A percentile compares a stretch with the other conserved stretches of the same genome.
These are phyloP conservation scores for Arthrobotrys iridis DNA, from an alignment of 2,329 filamentous ascomycete species.

Conservation along the genomic window DNA sequence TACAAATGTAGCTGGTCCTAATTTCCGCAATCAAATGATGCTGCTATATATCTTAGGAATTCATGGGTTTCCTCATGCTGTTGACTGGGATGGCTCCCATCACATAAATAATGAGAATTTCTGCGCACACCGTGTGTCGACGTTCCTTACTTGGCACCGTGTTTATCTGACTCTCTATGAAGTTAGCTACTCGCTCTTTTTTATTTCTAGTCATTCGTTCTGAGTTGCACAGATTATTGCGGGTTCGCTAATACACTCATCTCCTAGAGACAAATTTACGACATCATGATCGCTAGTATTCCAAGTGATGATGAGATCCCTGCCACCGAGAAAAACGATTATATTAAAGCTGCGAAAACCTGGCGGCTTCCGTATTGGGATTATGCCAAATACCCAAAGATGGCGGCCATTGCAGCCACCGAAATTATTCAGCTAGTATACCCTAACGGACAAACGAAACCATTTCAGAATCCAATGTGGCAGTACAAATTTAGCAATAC, in stretches of 20 bases:
- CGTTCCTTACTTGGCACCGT: constrained; percentile 59
- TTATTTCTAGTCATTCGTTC: background rate
- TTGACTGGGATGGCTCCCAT: too few species aligned
- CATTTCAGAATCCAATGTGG: background rate
- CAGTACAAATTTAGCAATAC: background rate
- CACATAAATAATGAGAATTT: constrained; percentile 19
- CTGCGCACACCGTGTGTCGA: constrained; percentile 55
- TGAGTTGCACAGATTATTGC: background rate
- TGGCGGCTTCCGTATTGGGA: constrained; percentile 39
- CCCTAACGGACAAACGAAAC: background rate
- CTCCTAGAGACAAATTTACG: constrained; percentile 12
- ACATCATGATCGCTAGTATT: background rate
- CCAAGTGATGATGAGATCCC: background rate
- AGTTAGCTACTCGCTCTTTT: too few species aligned
- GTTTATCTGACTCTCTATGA: constrained; percentile 56
- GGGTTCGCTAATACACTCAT: background rate
- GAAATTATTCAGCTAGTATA: too few species aligned
- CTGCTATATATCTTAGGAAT: too few species aligned
- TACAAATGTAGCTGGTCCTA: too few species aligned
- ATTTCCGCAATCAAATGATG: too few species aligned
- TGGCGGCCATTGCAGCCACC: background rate
- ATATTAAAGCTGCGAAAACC: background rate
- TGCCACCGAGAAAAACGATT: background rate
- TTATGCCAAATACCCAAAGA: background rate
- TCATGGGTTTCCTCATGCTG: too few species aligned